Evolutionary conservation across 2,329 filamentous ascomycete genomes (phyloP).

Genomic region (Trichoderma pleuroti): DNA sequence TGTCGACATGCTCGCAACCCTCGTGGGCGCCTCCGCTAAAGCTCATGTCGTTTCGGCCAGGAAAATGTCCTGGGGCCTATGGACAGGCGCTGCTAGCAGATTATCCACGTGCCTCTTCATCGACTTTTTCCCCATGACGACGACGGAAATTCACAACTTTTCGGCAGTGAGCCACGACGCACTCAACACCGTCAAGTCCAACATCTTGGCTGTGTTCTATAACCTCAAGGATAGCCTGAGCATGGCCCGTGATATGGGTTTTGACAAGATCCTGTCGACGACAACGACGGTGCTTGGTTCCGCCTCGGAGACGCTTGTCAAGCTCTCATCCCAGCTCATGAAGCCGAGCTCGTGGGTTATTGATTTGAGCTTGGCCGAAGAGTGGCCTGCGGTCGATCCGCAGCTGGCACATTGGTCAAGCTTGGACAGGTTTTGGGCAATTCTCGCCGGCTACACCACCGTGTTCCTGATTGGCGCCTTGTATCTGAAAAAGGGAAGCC

Average conservation of each 20-base stretch:
- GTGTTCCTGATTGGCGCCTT: constrained; percentile 70
- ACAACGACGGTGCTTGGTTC: constrained; percentile 8
- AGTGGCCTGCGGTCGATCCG: constrained; percentile 45
- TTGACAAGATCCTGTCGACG: constrained; percentile 25
- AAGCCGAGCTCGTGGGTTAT: constrained; percentile 58
- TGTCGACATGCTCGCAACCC: constrained; percentile 36
- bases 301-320: constrained; percentile 23
- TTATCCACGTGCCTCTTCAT: constrained; percentile 49
- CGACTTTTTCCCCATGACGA: constrained; percentile 49
- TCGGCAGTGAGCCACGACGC: constrained; percentile 73
- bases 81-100: constrained; percentile 43
- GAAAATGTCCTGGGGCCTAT: constrained; percentile 42
- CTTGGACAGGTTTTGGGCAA: constrained; percentile 65
- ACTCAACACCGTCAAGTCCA: constrained; percentile 56
- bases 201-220: constrained; percentile 42
- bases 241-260: constrained; percentile 46
- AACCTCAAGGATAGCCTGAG: constrained; percentile 38
- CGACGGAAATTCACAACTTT: constrained; percentile 69
- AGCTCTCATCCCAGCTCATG: constrained; percentile 31
- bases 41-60: constrained; percentile 32
- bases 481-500: constrained; percentile 71
- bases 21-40: constrained; percentile 33
- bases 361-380: constrained; percentile 46
- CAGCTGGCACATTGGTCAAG: constrained; percentile 65
- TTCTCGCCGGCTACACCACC: constrained; percentile 75